These are phyloP conservation scores for Vitis riparia DNA, from an alignment of 164 flowering plant genomes.

Conservation along the genomic window DNA sequence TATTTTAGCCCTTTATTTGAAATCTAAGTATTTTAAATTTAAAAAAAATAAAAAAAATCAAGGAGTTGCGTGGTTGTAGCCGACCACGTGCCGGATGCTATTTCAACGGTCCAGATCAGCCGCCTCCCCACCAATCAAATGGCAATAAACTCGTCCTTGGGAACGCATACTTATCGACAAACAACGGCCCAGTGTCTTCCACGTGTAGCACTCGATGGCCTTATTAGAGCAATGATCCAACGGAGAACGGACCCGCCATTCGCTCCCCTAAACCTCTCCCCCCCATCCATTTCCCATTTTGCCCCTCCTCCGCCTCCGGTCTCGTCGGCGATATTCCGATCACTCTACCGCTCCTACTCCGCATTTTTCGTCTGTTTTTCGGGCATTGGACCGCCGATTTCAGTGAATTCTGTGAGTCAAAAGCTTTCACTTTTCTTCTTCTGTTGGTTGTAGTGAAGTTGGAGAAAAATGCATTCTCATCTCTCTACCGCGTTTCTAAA, in stretches of 20 bases:
- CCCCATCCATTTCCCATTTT: slow-evolving; percentile 7
- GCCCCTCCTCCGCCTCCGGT: not conserved
- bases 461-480: no score
- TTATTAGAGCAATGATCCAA: slow-evolving; percentile 11
- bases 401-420: no score
- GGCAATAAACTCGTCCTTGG: not conserved
- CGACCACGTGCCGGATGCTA: slow-evolving; percentile 21
- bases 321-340: not conserved
- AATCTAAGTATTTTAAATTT: no score
- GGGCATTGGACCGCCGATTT: no score
- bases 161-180: slow-evolving; percentile 21
- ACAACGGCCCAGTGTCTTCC: slow-evolving; percentile 19
- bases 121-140: not conserved
- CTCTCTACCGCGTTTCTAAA: no score
- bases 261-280: slow-evolving; percentile 3
- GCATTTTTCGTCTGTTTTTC: no score
- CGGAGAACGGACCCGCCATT: slow-evolving; percentile 19
- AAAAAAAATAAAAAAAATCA: not conserved
- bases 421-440: no score
- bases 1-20: no score
- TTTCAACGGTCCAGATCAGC: slow-evolving; percentile 12
- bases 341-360: not conserved
- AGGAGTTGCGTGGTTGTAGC: not conserved
- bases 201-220: slow-evolving; percentile 6
- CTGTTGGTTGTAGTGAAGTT: no score